Evolutionary conservation across 345 rosid genomes (phyloP).

Genomic region (Ceriops zippeliana): DNA sequence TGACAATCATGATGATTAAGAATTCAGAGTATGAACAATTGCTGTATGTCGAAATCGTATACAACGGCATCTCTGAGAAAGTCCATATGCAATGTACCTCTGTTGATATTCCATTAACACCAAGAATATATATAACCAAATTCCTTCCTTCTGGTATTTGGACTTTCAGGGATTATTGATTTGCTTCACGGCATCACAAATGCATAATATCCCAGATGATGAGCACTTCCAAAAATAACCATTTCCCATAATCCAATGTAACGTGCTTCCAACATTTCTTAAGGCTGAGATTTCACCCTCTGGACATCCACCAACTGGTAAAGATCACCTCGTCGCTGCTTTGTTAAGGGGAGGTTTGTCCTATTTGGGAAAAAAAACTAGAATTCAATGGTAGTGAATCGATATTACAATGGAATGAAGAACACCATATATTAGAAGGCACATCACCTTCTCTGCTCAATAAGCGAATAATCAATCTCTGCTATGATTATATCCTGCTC

Average conservation of each 20-base stretch:
- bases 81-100: no score
- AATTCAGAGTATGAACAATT: no score
- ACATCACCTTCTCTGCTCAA: conserved; percentile 69
- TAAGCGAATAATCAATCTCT: conserved; percentile 74
- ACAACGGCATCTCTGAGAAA: no score
- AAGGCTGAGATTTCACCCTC: conserved; percentile 28
- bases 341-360: conserved; percentile 62
- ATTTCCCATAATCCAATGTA: not conserved
- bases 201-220: not conserved
- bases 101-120: no score
- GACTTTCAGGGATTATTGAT: no score
- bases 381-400: not conserved
- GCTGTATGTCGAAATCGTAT: no score
- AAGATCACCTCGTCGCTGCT: conserved; percentile 76
- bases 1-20: no score
- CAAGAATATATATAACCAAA: no score
- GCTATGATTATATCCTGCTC: conserved; percentile 69
- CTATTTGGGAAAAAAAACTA: conserved; percentile 27
- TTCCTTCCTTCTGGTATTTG: no score
- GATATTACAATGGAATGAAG: no score
- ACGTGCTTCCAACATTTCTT: no score
- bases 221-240: not conserved
- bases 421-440: conserved; percentile 1
- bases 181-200: no score
- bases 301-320: conserved; percentile 75